Evolutionary conservation across 2,329 filamentous ascomycete species (phyloP).

Genomic region (Talaromyces islandicus): DNA sequence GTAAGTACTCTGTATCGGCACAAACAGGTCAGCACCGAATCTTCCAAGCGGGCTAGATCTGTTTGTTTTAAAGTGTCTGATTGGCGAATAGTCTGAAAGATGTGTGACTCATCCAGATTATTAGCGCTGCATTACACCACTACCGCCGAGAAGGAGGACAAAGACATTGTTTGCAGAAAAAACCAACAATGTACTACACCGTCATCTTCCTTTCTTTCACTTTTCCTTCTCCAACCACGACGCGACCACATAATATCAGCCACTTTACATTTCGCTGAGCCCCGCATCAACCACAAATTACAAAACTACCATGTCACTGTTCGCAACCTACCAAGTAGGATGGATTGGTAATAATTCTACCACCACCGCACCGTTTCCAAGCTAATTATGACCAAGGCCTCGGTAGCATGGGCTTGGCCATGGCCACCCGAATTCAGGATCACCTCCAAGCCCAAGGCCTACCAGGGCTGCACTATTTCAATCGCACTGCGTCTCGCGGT

Average conservation of each 20-base stretch:
- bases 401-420: conserved; percentile 13
- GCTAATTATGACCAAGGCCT: conserved; percentile 4
- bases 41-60: too few relatives aligned
- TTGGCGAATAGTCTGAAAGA: too few relatives aligned
- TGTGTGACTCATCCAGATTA: too few relatives aligned
- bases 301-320: neutral
- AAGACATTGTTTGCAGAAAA: too few relatives aligned
- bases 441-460: neutral
- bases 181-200: too few relatives aligned
- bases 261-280: neutral
- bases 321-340: neutral
- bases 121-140: too few relatives aligned
- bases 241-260: neutral
- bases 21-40: too few relatives aligned
- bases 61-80: too few relatives aligned
- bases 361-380: neutral
- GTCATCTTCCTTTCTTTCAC: too few relatives aligned
- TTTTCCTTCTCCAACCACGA: too few relatives aligned
- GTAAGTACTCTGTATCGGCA: too few relatives aligned
- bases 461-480: conserved; percentile 8
- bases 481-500: conserved; percentile 11
- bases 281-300: neutral
- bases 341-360: neutral
- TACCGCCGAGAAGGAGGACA: too few relatives aligned
- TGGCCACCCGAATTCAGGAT: conserved; percentile 11